These are phyloP conservation scores for Rhodamnia rubescens DNA, from an alignment of 345 rosid genomes.

Conservation along the genomic window DNA sequence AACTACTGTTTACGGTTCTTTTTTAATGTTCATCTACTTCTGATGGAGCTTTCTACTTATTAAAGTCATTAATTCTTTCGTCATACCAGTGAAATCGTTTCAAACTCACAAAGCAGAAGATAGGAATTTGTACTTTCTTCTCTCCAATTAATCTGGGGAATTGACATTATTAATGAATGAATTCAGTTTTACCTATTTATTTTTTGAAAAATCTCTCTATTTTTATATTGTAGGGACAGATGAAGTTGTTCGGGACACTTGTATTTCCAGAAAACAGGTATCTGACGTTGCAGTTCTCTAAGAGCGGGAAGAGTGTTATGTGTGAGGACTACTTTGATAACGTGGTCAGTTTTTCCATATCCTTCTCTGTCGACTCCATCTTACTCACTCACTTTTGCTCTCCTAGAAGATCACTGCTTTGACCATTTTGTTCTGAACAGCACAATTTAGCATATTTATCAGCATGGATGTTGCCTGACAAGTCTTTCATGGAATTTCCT, in stretches of 20 bases:
- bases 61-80: neutral
- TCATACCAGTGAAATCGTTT: neutral
- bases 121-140: neutral
- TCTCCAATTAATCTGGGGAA: neutral
- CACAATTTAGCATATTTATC: neutral
- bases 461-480: neutral
- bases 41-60: neutral
- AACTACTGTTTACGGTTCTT: too few relatives aligned
- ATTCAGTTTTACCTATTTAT: neutral
- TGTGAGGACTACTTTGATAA: conserved; percentile 59
- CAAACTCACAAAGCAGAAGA: neutral
- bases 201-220: neutral
- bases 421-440: neutral
- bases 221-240: conserved; percentile 50
- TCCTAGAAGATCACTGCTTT: neutral
- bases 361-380: neutral
- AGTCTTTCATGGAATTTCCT: neutral
- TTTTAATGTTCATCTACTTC: neutral
- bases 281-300: conserved; percentile 62
- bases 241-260: conserved; percentile 85
- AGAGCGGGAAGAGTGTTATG: conserved; percentile 70
- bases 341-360: conserved; percentile 27
- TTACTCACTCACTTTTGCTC: neutral
- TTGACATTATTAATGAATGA: neutral
- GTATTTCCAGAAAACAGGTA: conserved; percentile 51